Evolutionary conservation across 768 basidiomycete genomes (phyloP), one percentile per base, ranked within the genome.

Genomic region (Lactarius indigo): DNA sequence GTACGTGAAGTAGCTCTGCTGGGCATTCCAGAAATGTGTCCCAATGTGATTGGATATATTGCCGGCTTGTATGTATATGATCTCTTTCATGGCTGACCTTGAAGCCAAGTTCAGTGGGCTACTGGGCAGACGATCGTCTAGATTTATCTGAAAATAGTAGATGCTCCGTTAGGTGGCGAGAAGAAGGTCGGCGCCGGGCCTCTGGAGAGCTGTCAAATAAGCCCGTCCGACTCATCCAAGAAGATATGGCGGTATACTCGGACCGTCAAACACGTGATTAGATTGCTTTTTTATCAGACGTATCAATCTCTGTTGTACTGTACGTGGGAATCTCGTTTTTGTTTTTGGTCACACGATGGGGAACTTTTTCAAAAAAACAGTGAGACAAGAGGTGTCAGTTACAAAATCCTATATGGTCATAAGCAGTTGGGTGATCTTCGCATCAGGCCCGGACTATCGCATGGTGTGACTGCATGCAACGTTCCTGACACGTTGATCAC

Each of bases 1-100:
- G 66, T 83, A 83, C 0, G 80, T 78, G 69, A 88, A 82, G 74
- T 92, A 92, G 68, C 76, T 81, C 74, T 91, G 87, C 75, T 92
- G 90, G 1, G 88, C 83, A 72, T 92, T 92, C 90, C 90, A 93
- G 71, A 90, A 92, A 72, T 92, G 91, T 0, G 89, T 85, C 56
- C 89, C 90, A 23, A 83, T 76, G 72, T 86, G 86, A 72, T 92
- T 92, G 23, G 90, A 81, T 54, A 84, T 72, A 39, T 79, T 74
- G 63, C 90, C 90, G 0, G 89, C 89, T 75, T 92, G 91, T 59
- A 93, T 79, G 74, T 93, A 87, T 65, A 93, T 75, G 68, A 92
- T 90, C 73, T 93, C 91, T 72, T 83, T 86, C 90, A 92, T 92
- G 64, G 42, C 62, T 55, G 23, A 23, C 35, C 35, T 31, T 26